phyloP scores from a whole-genome alignment of 108 stramenopile species.

The Epipyxis sp. region DNA sequence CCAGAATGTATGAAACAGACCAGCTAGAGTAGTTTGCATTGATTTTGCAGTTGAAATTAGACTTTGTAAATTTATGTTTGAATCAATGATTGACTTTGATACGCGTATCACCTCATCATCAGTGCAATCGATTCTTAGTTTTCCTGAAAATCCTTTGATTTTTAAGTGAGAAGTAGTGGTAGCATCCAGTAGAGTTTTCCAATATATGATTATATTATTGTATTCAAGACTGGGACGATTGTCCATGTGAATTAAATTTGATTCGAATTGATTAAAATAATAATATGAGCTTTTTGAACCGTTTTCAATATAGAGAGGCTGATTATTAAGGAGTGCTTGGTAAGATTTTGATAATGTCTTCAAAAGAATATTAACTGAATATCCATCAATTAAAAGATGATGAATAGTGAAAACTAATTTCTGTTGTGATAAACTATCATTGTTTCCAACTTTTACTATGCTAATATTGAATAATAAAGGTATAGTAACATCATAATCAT shows the following conservation, averaged over 20 bases:
- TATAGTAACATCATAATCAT: too few species aligned
- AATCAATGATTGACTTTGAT: neutral
- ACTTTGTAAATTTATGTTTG: neutral
- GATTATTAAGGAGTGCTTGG: too few species aligned
- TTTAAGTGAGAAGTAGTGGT: too few species aligned
- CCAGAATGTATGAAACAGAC: too few species aligned
- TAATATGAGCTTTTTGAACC: too few species aligned
- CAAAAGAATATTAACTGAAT: neutral
- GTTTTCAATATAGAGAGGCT: too few species aligned
- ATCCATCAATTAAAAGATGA: slow-evolving; percentile 14
- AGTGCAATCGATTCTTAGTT: neutral
- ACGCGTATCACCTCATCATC: neutral
- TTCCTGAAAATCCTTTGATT: too few species aligned
- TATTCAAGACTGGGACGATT: neutral
- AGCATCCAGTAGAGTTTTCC: neutral
- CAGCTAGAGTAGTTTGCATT: neutral
- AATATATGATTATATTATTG: neutral
- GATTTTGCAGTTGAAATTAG: neutral
- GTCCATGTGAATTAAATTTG: neutral
- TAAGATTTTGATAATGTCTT: neutral
- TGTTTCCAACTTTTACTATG: too few species aligned
- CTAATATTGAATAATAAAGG: too few species aligned
- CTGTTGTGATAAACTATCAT: too few species aligned
- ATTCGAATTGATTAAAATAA: neutral
- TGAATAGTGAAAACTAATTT: too few species aligned